Evolutionary conservation across 176 grass and related monocot genomes (phyloP).

Genomic region (Rhynchospora pubera): DNA sequence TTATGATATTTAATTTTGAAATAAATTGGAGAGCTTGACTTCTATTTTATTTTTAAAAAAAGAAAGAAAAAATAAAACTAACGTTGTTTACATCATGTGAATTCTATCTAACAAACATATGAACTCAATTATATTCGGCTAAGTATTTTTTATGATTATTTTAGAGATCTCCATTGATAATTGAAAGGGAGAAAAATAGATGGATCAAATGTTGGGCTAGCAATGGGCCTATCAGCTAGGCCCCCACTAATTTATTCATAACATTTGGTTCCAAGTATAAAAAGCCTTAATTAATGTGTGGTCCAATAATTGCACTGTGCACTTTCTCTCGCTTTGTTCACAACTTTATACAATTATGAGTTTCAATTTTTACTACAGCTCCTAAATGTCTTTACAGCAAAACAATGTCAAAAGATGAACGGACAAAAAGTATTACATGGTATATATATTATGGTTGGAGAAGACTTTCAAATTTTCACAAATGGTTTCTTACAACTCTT

Average conservation of each 20-base stretch:
- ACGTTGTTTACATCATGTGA: background rate
- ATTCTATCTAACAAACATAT: background rate
- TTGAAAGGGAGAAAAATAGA: background rate
- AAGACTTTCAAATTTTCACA: no score
- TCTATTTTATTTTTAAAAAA: no score
- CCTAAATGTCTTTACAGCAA: background rate
- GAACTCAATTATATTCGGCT: background rate
- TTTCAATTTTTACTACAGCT: background rate
- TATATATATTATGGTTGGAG: no score
- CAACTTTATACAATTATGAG: background rate
- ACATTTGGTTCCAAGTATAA: background rate
- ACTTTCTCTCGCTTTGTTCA: background rate
- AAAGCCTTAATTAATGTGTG: background rate
- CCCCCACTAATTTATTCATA: background rate
- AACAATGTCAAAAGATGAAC: background rate
- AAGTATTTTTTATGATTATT: background rate
- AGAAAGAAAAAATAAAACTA: no score
- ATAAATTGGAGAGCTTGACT: no score
- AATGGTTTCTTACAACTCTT: background rate
- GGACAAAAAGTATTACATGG: background rate
- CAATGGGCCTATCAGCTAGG: background rate
- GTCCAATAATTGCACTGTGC: background rate
- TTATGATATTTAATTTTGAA: no score
- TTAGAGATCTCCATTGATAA: background rate
- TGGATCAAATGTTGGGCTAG: slow-evolving; percentile 2